Evolutionary conservation across 441 rosid species (phyloP).

Genomic region (Pelargonium myrrhifolium): DNA sequence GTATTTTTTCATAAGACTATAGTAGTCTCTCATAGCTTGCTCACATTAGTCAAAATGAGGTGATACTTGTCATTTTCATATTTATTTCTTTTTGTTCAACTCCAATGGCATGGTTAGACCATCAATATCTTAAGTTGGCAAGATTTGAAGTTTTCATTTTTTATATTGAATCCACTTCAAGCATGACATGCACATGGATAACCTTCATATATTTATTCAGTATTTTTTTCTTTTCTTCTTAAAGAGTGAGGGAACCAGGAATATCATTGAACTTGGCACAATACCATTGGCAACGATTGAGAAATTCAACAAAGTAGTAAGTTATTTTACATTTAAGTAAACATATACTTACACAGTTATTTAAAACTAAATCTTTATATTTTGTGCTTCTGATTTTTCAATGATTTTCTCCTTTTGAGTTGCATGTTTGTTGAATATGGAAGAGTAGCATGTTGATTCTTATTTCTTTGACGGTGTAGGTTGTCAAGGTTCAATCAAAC

Average conservation of each 20-base stretch:
- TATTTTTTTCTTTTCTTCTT: slow-evolving; percentile 23
- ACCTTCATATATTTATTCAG: slow-evolving; percentile 14
- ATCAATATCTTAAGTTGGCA: neutral
- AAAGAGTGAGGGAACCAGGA: slow-evolving; percentile 77
- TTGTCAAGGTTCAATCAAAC: slow-evolving; percentile 49
- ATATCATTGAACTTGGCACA: slow-evolving; percentile 71
- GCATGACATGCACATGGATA: neutral
- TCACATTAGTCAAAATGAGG: neutral
- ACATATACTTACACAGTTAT: neutral
- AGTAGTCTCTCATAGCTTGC: neutral
- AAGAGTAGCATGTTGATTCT: slow-evolving; percentile 15
- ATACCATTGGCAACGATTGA: slow-evolving; percentile 80
- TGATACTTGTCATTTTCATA: neutral
- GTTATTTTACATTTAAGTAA: slow-evolving; percentile 18
- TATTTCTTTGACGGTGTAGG: slow-evolving; percentile 35
- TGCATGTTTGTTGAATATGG: neutral
- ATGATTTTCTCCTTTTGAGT: neutral
- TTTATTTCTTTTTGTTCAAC: neutral
- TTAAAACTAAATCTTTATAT: neutral
- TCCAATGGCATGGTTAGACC: neutral
- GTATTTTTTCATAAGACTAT: neutral
- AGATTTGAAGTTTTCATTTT: neutral
- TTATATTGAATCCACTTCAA: neutral
- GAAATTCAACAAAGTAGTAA: slow-evolving; percentile 81
- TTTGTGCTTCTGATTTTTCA: slow-evolving; percentile 2